Evolutionary conservation across 192 early-diverging fungal species (phyloP).

Genomic region (Paraglomus occultum): DNA sequence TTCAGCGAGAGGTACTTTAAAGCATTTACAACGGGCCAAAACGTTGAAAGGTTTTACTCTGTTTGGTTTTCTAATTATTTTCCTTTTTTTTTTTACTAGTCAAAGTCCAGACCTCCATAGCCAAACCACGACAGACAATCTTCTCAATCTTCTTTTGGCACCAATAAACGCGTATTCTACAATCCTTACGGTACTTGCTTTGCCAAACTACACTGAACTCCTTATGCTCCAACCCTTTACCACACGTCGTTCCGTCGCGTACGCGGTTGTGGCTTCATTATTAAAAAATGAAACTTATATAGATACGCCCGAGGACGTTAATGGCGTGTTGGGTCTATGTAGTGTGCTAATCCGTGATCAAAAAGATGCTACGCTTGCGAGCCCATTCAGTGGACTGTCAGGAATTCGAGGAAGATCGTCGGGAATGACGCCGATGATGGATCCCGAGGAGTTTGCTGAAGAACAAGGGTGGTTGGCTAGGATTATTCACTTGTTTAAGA

Average conservation of each 20-base stretch:
- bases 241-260: slow-evolving; percentile 80
- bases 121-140: slow-evolving; percentile 65
- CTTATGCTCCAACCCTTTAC: slow-evolving; percentile 80
- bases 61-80: background rate
- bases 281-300: slow-evolving; percentile 70
- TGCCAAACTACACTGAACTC: slow-evolving; percentile 81
- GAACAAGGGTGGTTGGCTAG: slow-evolving; percentile 90
- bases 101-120: slow-evolving; percentile 66
- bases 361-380: slow-evolving; percentile 60
- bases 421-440: slow-evolving; percentile 41
- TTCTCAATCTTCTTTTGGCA: slow-evolving; percentile 79
- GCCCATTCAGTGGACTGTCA: slow-evolving; percentile 41
- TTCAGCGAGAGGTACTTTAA: slow-evolving; percentile 41
- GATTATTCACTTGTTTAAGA: slow-evolving; percentile 70
- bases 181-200: slow-evolving; percentile 62
- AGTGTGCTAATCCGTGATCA: slow-evolving; percentile 81
- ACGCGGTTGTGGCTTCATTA: slow-evolving; percentile 67
- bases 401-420: slow-evolving; percentile 3
- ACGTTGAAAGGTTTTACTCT: background rate
- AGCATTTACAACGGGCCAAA: too few species aligned
- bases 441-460: slow-evolving; percentile 88
- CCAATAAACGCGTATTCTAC: slow-evolving; percentile 78
- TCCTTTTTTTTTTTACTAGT: background rate
- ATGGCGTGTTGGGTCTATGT: slow-evolving; percentile 77
- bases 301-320: slow-evolving; percentile 67